Evolutionary conservation across 2,329 filamentous ascomycete genomes (phyloP), one percentile per base, ranked within the genome.

Genomic region (Colletotrichum sp.): DNA sequence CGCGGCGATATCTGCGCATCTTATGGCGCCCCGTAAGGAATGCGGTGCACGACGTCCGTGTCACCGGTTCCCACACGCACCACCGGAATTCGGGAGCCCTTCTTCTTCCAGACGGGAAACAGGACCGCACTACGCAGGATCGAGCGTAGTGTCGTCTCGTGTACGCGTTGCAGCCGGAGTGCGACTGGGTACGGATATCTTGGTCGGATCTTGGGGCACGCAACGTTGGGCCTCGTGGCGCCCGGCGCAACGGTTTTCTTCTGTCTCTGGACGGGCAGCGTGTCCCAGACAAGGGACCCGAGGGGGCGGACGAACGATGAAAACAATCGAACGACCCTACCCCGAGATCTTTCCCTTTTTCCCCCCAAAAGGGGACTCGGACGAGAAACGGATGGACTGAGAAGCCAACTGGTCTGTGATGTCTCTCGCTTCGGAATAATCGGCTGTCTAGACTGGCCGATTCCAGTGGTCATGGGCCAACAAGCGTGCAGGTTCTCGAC

Each of bases 201-300:
- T 60, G 66, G 66, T 57, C 28, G 67, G 68, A 70, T 70, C 68
- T 70, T 28, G 57, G 68, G 57, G 36, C 39, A 44, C 39, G 39
- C n/a, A 69, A 21, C 57, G 55, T n/a, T 49, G 36, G 30, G 30
- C 69, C 69, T 68, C 55, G 69, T 75, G 72, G 72, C 69, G 69
- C 52, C 39, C 62, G 18, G 55, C 62, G 36, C 49, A 72, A 62
- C 36, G 62, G 24, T 15, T 62, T 34, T 10, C 36, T 18, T 55
- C 32, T 71, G 24, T 44, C 55, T 44, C 24, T 39, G 28, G 39
- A 39, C 24, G 36, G 32, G 36, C n/a, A 74, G 67, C 26, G 24
- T 74, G 72, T 68, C 44, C 44, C 39, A 26, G 52, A 49, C 26
- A 30, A 26, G 24, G 52, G 36, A 30, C 67, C 66, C 60, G 32